Evolutionary conservation across 176 grass and related monocot species (phyloP), one percentile per base, ranked within the genome.

Genomic region (Melocanna baccifera): DNA sequence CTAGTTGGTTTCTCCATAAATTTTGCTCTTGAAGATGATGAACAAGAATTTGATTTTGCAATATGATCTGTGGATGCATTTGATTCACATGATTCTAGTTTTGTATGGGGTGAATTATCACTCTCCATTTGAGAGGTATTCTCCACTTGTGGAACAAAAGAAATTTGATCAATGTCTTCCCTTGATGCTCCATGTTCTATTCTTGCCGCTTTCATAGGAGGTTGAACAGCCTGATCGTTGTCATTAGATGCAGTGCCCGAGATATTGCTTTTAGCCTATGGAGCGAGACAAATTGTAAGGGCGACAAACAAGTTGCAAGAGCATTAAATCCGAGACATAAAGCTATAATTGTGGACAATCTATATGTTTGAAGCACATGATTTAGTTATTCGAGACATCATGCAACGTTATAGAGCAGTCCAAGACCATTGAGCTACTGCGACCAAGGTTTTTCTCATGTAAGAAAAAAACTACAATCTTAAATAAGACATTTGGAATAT

Each of bases 1-100:
- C 83, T 81, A 82, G 79, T 68, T 77, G 87, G 79, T 75, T 87
- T 92, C 66, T 86, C 83, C 73, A 74, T 62, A 75, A 71, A 64
- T 70, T 92, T 88, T 86, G 48, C 69, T 79, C 70, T 83, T 0
- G 75, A 81, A 72, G 82, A 63, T 80, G 79, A 58, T 80, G 78
- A 76, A 70, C 47, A 73, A 62, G 63, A 81, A 78, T 58, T 69
- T 77, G 87, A 89, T 62, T 85, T 91, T 61, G 74, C 36, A 30
- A 87, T 87, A 56, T 70, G 58, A 26, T 84, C 65, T 63, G 86
- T 67, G 34, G 88, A 83, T 73, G 62, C 73, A 69, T 77, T 71
- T 79, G 87, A 81, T 77, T 75, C 85, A 55, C 42, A 40, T 83
- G 76, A 68, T 87, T 88, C 88, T 73, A 71, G 77, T 56, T 46